A percentile compares a stretch with the other conserved stretches of the same genome.
Evolutionary conservation across 2,329 filamentous ascomycete species (phyloP).

Genomic region (Lachnellula occidentalis): DNA sequence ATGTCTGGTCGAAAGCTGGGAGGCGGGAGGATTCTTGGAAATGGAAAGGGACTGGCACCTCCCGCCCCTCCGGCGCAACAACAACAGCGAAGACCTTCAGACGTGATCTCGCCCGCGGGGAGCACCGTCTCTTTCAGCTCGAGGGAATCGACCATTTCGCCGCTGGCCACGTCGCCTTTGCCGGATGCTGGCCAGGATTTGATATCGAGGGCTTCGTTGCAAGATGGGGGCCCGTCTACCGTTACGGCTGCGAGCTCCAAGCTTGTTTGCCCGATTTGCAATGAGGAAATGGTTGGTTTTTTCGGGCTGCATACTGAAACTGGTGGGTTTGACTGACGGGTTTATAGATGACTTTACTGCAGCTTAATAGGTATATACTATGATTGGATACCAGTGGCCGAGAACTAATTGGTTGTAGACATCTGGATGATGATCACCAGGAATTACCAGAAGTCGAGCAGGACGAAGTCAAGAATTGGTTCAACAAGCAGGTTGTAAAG

Average conservation of each 20-base stretch:
- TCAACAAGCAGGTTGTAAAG: constrained; percentile 68
- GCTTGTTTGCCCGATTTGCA: constrained; percentile 95
- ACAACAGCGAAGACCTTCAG: constrained; percentile 27
- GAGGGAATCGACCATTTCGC: constrained; percentile 58
- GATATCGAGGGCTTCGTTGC: constrained; percentile 71
- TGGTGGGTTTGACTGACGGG: constrained; percentile 17
- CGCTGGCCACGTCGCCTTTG: constrained; percentile 53
- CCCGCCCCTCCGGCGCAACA: constrained; percentile 41
- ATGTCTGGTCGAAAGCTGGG: constrained; percentile 87
- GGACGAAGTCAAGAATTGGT: constrained; percentile 75
- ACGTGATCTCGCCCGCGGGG: constrained; percentile 50
- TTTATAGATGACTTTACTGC: constrained; percentile 75
- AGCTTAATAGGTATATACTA: constrained; percentile 67
- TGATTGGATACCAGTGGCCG: constrained; percentile 24
- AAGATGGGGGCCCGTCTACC: constrained; percentile 47
- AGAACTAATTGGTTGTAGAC: constrained; percentile 39
- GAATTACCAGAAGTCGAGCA: constrained; percentile 68
- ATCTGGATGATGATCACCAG: constrained; percentile 69
- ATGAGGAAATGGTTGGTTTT: constrained; percentile 80
- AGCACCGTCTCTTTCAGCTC: constrained; percentile 78
- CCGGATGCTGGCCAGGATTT: constrained; percentile 73
- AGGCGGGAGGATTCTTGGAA: constrained; percentile 86
- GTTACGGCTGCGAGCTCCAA: constrained; percentile 52
- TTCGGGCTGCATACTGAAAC: not conserved
- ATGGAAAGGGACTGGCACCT: constrained; percentile 74